These are phyloP conservation scores for Ensete glaucum DNA, from an alignment of 176 grass and related monocot genomes.

Conservation along the genomic window DNA sequence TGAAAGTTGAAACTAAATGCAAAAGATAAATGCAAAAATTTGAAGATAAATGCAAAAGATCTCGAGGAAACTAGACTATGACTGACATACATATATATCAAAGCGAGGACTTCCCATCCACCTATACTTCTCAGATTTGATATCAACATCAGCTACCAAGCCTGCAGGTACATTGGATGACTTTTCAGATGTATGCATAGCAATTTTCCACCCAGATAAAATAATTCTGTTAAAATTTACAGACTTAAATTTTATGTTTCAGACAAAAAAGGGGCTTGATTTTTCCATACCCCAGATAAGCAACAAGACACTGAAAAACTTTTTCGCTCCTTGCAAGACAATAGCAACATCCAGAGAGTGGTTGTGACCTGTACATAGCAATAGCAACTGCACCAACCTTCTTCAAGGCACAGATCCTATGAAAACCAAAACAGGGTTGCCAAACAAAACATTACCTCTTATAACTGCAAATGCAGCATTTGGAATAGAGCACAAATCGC, in stretches of 20 bases:
- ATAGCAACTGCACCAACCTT: background rate
- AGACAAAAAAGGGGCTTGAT: background rate
- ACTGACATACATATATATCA: slow-evolving; percentile 60
- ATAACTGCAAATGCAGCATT: slow-evolving; percentile 78
- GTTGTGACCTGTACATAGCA: slow-evolving; percentile 39
- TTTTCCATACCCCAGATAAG: slow-evolving; percentile 75
- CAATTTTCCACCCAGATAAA: background rate
- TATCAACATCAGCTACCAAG: slow-evolving; percentile 79
- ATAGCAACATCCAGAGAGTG: slow-evolving; percentile 60
- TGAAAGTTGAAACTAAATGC: background rate
- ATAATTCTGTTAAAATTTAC: background rate
- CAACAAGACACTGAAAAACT: slow-evolving; percentile 63
- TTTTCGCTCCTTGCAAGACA: slow-evolving; percentile 53
- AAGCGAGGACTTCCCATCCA: slow-evolving; percentile 81
- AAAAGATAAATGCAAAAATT: background rate
- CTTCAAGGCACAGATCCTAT: background rate
- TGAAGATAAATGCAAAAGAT: background rate
- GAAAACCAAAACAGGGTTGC: background rate
- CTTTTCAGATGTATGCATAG: background rate
- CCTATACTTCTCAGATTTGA: slow-evolving; percentile 74
- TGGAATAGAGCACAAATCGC: slow-evolving; percentile 36
- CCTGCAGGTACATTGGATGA: slow-evolving; percentile 31
- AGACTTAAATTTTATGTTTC: background rate
- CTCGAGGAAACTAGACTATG: background rate
- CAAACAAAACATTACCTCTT: slow-evolving; percentile 37